These are phyloP conservation scores for Dictyostelium discoideum DNA, from an alignment of 78 protist genomes.

Conservation along the genomic window dicty_2.7 NC_007088.5:7241001-7241500, in stretches of 20 bases:
- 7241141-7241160: background rate
- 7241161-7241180: background rate
- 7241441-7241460: slow-evolving; percentile 11
- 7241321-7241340: background rate
- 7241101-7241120: background rate
- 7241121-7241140: background rate
- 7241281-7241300: background rate
- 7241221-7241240: slow-evolving; percentile 57
- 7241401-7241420: slow-evolving; percentile 13
- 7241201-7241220: background rate
- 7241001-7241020: slow-evolving; percentile 80
- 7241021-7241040: slow-evolving; percentile 38
- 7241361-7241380: background rate
- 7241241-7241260: slow-evolving; percentile 16
- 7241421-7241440: slow-evolving; percentile 20
- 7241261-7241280: background rate
- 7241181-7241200: background rate
- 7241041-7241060: slow-evolving; percentile 83
- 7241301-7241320: slow-evolving; percentile 13
- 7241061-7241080: slow-evolving; percentile 60
- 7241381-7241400: slow-evolving; percentile 16
- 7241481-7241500: background rate
- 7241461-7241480: background rate
- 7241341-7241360: background rate
- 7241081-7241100: slow-evolving; percentile 39